Conservation (phyloP, 1,139 yeast species). For the Yamadazyma dendronema region DNA sequence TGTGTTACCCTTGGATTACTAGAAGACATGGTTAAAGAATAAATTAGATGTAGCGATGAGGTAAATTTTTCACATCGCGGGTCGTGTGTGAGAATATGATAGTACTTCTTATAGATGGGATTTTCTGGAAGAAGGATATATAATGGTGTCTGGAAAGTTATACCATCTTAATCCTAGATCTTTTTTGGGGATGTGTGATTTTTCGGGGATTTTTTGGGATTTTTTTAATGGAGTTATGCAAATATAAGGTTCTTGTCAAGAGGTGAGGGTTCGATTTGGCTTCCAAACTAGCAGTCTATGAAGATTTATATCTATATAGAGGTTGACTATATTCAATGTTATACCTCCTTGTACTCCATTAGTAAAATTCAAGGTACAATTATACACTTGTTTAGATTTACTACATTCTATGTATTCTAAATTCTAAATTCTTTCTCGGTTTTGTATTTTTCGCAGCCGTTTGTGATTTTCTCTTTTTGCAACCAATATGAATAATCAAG, state of each 20-base stretch:
- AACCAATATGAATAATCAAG: constrained; percentile 5
- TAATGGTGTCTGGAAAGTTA: no score
- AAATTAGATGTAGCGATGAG: constrained; percentile 11
- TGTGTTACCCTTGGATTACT: constrained; percentile 66
- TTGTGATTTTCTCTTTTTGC: constrained; percentile 8
- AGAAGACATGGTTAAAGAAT: constrained; percentile 63
- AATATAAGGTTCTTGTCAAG: no score
- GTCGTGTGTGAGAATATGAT: constrained; percentile 4
- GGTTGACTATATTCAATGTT: no score
- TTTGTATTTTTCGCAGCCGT: constrained; percentile 2
- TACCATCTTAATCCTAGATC: no score
- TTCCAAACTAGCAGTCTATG: no score
- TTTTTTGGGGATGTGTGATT: neutral
- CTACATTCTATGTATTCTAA: no score
- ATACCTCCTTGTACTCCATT: no score
- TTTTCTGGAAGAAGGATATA: neutral
- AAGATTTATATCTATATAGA: no score
- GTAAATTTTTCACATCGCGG: constrained; percentile 10
- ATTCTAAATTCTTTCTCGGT: neutral
- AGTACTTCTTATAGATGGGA: neutral
- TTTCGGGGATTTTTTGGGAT: constrained; percentile 2
- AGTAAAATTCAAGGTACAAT: no score
- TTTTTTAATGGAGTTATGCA: neutral
- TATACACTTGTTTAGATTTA: no score
- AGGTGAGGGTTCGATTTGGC: no score